phyloP scores from a whole-genome alignment of 805 yeast genomes.

The Candida sphagnicola region DNA sequence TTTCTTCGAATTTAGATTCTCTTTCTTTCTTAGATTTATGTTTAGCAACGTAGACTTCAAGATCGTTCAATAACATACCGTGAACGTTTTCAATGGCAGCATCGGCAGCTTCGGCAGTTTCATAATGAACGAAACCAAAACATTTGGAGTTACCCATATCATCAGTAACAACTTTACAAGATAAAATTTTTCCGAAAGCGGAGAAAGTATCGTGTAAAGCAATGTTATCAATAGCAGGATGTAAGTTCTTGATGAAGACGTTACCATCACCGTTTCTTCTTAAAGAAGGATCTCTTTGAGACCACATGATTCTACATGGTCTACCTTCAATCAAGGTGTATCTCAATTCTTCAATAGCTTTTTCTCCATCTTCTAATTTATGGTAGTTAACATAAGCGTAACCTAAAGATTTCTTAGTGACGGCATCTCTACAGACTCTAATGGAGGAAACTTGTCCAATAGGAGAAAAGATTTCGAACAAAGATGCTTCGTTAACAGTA shows the following conservation, averaged over 20 bases:
- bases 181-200: conserved; percentile 91
- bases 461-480: conserved; percentile 91
- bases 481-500: conserved; percentile 86
- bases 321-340: conserved; percentile 90
- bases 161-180: conserved; percentile 96
- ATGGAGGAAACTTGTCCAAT: conserved; percentile 94
- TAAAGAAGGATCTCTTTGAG: conserved; percentile 95
- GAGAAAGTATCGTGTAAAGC: conserved; percentile 97
- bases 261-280: conserved; percentile 96
- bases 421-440: conserved; percentile 98
- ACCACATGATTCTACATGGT: conserved; percentile 99
- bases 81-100: conserved; percentile 96
- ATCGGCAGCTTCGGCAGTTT: conserved; percentile 84
- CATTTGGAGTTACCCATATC: conserved; percentile 89
- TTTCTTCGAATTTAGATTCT: conserved; percentile 85
- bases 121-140: conserved; percentile 97
- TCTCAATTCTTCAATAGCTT: conserved; percentile 93
- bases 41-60: conserved; percentile 92
- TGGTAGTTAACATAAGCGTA: conserved; percentile 98
- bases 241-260: conserved; percentile 96
- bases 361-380: conserved; percentile 83
- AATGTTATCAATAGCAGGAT: conserved; percentile 97
- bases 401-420: conserved; percentile 94
- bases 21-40: conserved; percentile 93
- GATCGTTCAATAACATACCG: conserved; percentile 97